A percentile compares a stretch with the other conserved stretches of the same genome.
phyloP scores from a whole-genome alignment of 768 basidiomycete genomes.

The Paxillus involutus region DNA sequence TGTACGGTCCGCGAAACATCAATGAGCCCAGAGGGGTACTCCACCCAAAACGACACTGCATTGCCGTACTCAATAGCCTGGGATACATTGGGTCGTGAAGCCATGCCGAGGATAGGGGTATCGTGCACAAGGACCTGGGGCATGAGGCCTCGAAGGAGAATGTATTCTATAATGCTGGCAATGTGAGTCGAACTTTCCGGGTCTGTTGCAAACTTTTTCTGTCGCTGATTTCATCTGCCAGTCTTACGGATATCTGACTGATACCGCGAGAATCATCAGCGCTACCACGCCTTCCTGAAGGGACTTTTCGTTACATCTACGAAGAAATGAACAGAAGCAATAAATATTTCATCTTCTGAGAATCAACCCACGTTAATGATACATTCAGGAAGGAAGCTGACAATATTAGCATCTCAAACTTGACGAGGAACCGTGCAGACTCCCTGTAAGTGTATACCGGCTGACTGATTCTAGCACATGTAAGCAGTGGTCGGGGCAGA shows the following conservation, averaged over 20 bases:
- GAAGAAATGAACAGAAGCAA: not conserved
- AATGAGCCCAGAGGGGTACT: conserved; percentile 63
- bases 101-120: conserved; percentile 45
- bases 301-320: not conserved
- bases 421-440: not conserved
- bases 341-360: not conserved
- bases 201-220: not conserved
- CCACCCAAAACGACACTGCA: conserved; percentile 60
- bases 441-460: not conserved
- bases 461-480: not conserved
- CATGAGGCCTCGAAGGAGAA: conserved; percentile 44
- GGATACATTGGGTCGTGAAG: conserved; percentile 44
- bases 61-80: conserved; percentile 54
- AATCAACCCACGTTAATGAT: not conserved
- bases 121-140: conserved; percentile 29
- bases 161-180: conserved; percentile 54
- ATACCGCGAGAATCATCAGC: conserved; percentile 30
- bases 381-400: not conserved
- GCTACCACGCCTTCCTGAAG: conserved; percentile 5
- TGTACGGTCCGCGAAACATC: conserved; percentile 55
- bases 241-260: conserved; percentile 54
- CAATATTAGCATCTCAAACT: not conserved
- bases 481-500: not conserved
- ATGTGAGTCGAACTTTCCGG: conserved; percentile 37
- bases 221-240: conserved; percentile 17